Conservation (phyloP, 31 red algal species). For the Asparagopsis taxiformis region DNA sequence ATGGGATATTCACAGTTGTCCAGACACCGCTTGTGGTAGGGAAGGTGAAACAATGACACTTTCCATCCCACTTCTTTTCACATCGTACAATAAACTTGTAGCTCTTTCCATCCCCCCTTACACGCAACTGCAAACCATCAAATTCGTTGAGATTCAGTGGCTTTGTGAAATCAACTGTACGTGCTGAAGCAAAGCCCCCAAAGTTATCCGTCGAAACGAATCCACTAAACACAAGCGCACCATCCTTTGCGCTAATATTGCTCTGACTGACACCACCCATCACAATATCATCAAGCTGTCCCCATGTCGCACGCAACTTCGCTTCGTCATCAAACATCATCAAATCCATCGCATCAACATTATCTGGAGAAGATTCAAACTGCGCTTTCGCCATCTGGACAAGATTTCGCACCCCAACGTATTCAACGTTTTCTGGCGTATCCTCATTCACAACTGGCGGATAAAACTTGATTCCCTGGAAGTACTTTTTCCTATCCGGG, state of each 20-base stretch:
- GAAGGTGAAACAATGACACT: constrained; percentile 76
- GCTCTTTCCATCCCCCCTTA: constrained; percentile 87
- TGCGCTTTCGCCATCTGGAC: constrained; percentile 12
- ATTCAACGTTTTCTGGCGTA: constrained; percentile 89
- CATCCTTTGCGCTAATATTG: constrained; percentile 31
- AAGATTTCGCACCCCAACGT: constrained; percentile 71
- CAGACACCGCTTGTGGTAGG: constrained; percentile 58
- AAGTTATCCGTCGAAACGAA: constrained; percentile 66
- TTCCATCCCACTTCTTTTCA: constrained; percentile 93
- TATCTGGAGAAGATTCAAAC: constrained; percentile 24
- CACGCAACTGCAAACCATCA: constrained; percentile 71
- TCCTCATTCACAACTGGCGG: constrained; percentile 62
- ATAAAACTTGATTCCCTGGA: constrained; percentile 84
- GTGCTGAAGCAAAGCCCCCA: constrained; percentile 86
- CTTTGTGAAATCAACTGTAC: constrained; percentile 67
- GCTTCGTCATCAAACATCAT: constrained; percentile 47
- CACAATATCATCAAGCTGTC: constrained; percentile 91
- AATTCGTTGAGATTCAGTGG: constrained; percentile 66
- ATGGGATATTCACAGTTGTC: constrained; percentile 73
- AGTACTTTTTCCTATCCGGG: constrained; percentile 70
- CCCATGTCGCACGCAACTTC: constrained; percentile 50
- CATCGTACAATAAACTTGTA: constrained; percentile 97
- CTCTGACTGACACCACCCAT: constrained; percentile 97
- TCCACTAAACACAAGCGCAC: constrained; percentile 57
- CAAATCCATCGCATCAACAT: constrained; percentile 19